These are phyloP conservation scores for Geotrichum restrictum DNA, from an alignment of 1,139 yeast species.

Conservation along the genomic window DNA sequence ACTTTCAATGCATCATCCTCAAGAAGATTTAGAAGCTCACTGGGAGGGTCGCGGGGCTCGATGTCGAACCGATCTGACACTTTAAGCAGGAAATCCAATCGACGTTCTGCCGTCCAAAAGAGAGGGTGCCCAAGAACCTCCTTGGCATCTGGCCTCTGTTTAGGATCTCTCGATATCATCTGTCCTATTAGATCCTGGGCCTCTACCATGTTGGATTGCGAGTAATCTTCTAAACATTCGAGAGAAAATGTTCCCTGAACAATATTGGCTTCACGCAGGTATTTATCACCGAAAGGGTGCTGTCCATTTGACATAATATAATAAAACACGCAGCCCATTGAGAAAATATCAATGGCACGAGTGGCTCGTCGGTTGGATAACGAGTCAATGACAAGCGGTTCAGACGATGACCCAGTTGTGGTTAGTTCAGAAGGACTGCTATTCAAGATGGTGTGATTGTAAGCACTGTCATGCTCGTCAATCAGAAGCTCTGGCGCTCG, in stretches of 20 bases:
- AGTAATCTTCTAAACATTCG: conserved; percentile 42
- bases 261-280: conserved; percentile 82
- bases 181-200: conserved; percentile 64
- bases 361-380: conserved; percentile 62
- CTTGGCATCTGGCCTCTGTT: conserved; percentile 66
- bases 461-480: conserved; percentile 20
- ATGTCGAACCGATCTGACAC: conserved; percentile 89
- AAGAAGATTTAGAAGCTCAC: conserved; percentile 54
- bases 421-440: conserved; percentile 18
- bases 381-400: conserved; percentile 40
- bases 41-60: conserved; percentile 84
- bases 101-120: conserved; percentile 73
- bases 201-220: conserved; percentile 52
- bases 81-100: conserved; percentile 74
- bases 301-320: conserved; percentile 77
- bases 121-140: conserved; percentile 75
- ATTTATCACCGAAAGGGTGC: conserved; percentile 95
- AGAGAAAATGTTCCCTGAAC: conserved; percentile 66
- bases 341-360: conserved; percentile 87
- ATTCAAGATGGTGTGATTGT: conserved; percentile 5
- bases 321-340: conserved; percentile 90
- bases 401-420: conserved; percentile 24
- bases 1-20: conserved; percentile 55
- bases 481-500: conserved; percentile 85
- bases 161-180: conserved; percentile 72